These are phyloP conservation scores for Lodderomyces beijingensis DNA, from an alignment of 1,139 yeast species.

Conservation along the genomic window DNA sequence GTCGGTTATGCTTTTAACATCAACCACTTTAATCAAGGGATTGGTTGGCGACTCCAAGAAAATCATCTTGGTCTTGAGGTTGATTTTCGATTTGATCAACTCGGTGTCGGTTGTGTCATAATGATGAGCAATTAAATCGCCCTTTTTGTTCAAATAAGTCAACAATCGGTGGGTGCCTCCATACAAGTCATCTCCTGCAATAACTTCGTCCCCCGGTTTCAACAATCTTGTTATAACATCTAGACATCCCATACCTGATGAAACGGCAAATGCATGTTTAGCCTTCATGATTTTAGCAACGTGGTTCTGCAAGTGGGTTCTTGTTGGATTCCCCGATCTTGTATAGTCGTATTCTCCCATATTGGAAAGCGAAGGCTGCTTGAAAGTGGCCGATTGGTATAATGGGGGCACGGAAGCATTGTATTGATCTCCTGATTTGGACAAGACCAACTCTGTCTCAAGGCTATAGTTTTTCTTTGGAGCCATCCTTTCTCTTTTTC, in stretches of 20 bases:
- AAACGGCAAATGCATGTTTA: conserved; percentile 69
- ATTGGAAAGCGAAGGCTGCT: conserved; percentile 67
- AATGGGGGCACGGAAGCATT: conserved; percentile 84
- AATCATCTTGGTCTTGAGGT: conserved; percentile 60
- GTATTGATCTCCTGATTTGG: conserved; percentile 66
- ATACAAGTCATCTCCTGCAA: conserved; percentile 90
- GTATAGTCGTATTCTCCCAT: conserved; percentile 91
- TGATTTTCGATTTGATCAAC: conserved; percentile 51
- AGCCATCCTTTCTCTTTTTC: no score
- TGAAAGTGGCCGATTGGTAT: conserved; percentile 91
- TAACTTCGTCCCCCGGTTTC: conserved; percentile 75
- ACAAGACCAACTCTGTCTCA: conserved; percentile 73
- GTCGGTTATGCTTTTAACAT: conserved; percentile 60
- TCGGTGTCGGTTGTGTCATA: conserved; percentile 76
- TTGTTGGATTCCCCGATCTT: conserved; percentile 91
- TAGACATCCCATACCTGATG: conserved; percentile 89
- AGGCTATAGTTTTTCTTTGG: conserved; percentile 39
- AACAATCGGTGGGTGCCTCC: conserved; percentile 89
- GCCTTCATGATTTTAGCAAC: conserved; percentile 75
- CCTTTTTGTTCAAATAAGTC: conserved; percentile 63
- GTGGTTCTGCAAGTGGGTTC: conserved; percentile 75
- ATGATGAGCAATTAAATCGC: conserved; percentile 68
- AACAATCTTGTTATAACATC: conserved; percentile 76
- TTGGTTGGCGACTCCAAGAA: conserved; percentile 88
- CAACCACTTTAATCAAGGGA: conserved; percentile 84